Evolutionary conservation across 2,329 filamentous ascomycete species (phyloP).

Genomic region (Colletotrichum zoysiae): DNA sequence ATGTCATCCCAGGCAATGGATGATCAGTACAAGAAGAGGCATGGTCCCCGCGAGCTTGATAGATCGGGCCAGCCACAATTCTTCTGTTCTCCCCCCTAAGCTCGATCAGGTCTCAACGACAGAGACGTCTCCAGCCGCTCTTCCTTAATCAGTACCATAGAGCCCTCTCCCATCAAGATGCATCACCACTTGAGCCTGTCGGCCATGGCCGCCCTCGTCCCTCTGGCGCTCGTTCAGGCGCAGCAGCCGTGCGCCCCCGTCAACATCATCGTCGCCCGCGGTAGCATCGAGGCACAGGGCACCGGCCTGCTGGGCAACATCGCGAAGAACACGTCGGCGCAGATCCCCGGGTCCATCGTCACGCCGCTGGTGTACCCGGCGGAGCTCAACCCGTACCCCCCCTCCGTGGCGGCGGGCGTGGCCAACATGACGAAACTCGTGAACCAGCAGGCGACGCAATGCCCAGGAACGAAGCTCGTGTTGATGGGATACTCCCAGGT

Average conservation of each 20-base stretch:
- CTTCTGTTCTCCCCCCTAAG: not conserved
- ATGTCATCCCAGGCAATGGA: conserved; percentile 30
- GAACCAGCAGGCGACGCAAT: conserved; percentile 50
- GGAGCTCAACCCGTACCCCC: conserved; percentile 49
- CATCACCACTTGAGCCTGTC: conserved; percentile 24
- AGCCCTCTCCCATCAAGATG: conserved; percentile 9
- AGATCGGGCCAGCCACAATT: not conserved
- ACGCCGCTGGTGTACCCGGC: conserved; percentile 56
- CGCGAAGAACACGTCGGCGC: conserved; percentile 49
- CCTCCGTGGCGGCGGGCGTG: conserved; percentile 53
- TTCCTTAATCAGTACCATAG: not conserved
- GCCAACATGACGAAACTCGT: conserved; percentile 49
- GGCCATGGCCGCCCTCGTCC: conserved; percentile 28
- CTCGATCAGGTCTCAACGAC: not conserved
- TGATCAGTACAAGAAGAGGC: conserved; percentile 34
- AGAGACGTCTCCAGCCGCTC: not conserved
- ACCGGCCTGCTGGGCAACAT: conserved; percentile 52
- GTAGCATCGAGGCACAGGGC: conserved; percentile 52
- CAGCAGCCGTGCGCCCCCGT: conserved; percentile 43
- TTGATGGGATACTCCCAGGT: conserved; percentile 59
- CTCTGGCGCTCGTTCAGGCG: conserved; percentile 20
- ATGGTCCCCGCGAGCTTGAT: not conserved
- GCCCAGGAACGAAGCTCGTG: conserved; percentile 55
- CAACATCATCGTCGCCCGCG: conserved; percentile 57
- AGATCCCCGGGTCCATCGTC: conserved; percentile 52